Base-by-base conservation (phyloP, 345 rosid species). In the Luvunga scandens region DNA sequence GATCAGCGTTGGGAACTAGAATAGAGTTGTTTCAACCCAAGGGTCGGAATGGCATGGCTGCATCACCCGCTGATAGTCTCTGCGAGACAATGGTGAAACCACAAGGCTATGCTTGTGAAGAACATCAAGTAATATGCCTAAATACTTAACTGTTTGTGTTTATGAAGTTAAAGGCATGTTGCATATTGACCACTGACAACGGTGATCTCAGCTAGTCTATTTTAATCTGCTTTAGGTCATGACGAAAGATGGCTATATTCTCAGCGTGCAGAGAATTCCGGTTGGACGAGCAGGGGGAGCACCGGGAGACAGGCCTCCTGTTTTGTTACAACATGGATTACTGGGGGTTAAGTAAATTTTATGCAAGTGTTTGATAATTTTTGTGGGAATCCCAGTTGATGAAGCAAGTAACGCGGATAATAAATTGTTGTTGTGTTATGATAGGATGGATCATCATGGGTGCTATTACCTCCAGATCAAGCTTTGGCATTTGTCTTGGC, bases 301-400 rank as follows among this genome's bases (percentile, higher is more conserved):
- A 9, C 9, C 77, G 16, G 82, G 65, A 36, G 66, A 69, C 53
- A 78, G 83, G 53, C 83, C 85, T 2, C 88, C 89, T 0, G 89
- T 89, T 77, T 79, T 91, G 60, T 72, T 91, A 6, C 93, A 89
- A 78, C 95, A 89, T 65, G 90, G 90, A 14, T 63, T 89, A 14
- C 60, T 87, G 14, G 69, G 77, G 88, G 94, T 86, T 45, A 9
- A 59, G 78, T 48, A 30, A 42, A 66, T 69, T 60, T n/a, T 38
- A 31, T 45, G 30, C 50, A 22, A 53, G 21, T 67, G 34, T 48
- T 31, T 25, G 53, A 71, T 65, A 33, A 8, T 50, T 31, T 45
- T 76, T 36, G 14, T 66, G n/a, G n/a, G 56, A 76, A 30, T 59
- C 57, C 31, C 19, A 10, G 14, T 67, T 53, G 65, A 48, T 38